A percentile compares a stretch with the other conserved stretches of the same genome.
phyloP scores from a whole-genome alignment of 2,329 filamentous ascomycete genomes.

The Botrytis sinoallii region DNA sequence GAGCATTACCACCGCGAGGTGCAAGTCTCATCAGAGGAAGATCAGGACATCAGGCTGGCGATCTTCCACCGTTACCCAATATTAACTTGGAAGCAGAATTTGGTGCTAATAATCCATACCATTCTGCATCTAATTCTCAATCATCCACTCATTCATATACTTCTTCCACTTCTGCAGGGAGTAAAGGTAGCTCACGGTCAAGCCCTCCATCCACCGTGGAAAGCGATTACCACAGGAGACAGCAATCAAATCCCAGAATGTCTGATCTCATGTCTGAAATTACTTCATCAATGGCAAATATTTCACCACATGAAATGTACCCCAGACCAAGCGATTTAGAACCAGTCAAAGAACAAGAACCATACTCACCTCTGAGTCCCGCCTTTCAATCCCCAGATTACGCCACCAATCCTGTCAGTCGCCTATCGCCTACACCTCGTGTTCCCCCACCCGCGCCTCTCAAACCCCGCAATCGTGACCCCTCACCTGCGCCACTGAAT shows the following conservation, averaged over 20 bases:
- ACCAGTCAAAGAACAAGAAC: slow-evolving; percentile 15
- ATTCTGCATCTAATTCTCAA: slow-evolving; percentile 60
- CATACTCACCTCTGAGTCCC: slow-evolving; percentile 19
- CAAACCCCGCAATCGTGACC: neutral
- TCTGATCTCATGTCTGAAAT: slow-evolving; percentile 56
- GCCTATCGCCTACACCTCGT: neutral
- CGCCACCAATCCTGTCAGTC: slow-evolving; percentile 45
- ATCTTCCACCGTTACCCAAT: slow-evolving; percentile 32
- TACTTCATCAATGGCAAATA: slow-evolving; percentile 46
- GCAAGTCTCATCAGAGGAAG: slow-evolving; percentile 33
- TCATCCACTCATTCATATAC: slow-evolving; percentile 64
- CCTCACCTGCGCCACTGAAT: neutral
- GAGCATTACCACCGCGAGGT: slow-evolving; percentile 35
- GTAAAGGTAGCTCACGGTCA: slow-evolving; percentile 60
- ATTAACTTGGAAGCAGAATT: slow-evolving; percentile 59
- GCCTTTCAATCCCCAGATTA: slow-evolving; percentile 41
- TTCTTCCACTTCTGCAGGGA: slow-evolving; percentile 58
- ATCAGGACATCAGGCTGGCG: slow-evolving; percentile 25
- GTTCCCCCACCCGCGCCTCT: slow-evolving; percentile 14
- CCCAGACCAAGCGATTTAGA: neutral
- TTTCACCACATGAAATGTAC: neutral
- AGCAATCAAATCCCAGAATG: slow-evolving; percentile 44
- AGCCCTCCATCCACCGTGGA: slow-evolving; percentile 47
- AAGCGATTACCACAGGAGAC: slow-evolving; percentile 37
- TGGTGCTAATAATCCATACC: slow-evolving; percentile 60